phyloP scores from a whole-genome alignment of 345 rosid species.

The Pseudoturritis turrita region DNA sequence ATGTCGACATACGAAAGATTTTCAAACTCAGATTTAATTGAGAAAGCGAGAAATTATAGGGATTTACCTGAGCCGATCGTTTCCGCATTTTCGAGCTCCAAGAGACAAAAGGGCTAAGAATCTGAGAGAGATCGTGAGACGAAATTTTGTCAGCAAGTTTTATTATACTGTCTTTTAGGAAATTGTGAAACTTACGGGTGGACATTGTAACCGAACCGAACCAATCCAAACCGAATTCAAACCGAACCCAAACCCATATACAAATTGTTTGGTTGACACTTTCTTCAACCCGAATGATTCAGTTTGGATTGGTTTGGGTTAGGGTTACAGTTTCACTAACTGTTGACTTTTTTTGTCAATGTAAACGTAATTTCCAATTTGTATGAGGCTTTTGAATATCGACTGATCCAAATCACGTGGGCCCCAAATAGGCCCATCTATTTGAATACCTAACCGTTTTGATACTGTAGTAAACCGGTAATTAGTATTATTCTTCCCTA shows the following conservation, averaged over 20 bases:
- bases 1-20: neutral
- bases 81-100: constrained; percentile 22
- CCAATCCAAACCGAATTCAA: too few relatives aligned
- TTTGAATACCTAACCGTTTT: neutral
- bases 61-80: constrained; percentile 12
- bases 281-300: too few relatives aligned
- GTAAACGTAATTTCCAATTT: too few relatives aligned
- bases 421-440: neutral
- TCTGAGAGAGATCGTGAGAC: neutral
- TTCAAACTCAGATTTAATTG: neutral
- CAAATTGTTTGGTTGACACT: too few relatives aligned
- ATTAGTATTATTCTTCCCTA: too few relatives aligned
- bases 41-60: neutral
- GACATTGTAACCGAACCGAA: too few relatives aligned
- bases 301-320: too few relatives aligned
- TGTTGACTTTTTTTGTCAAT: neutral
- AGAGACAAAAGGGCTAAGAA: neutral
- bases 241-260: too few relatives aligned
- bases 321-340: too few relatives aligned
- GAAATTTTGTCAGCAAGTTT: neutral
- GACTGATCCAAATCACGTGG: neutral
- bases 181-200: too few relatives aligned
- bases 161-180: neutral
- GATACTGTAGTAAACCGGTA: neutral
- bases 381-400: neutral